Base-by-base conservation (phyloP, 441 rosid genomes). In the Erysimum pusillum region DNA sequence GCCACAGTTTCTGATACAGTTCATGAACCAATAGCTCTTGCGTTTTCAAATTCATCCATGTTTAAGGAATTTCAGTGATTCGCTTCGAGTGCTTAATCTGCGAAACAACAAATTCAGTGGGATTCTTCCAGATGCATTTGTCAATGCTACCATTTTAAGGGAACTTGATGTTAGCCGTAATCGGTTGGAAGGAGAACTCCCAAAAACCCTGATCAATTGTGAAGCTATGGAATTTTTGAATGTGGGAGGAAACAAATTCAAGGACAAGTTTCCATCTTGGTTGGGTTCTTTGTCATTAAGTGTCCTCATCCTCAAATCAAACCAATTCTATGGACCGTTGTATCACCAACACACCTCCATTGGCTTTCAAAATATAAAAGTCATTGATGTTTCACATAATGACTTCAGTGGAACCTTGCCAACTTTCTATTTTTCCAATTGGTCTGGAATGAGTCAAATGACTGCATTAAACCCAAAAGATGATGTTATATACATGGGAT, bases 241-340 rank as follows among this genome's bases (percentile, higher is more conserved):
- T 8, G 8, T 60, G 57, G 65, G 6, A 59, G 8, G 13, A 5
- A 38, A 78, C 58, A 15, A 17, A 39, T 34, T 73, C 56, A 73
- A 28, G 17, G 77, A 63, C 15, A 12, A 18, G 14, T 73, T 51
- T 17, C 77, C 71, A 25, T 63, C 35, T 13, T 63, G 71, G 77
- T 73, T 73, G 53, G 34, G 5, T 22, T 51, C 44, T 20, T 28
- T 67, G 12, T 36, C 17, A 7, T 2, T 67, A 59, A 13, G 25
- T 3, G 15, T 73, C 11, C 54, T 73, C 13, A 62, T 11, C 14
- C 49, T 63, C 57, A 3, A 54, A n/a, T 63, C 77, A 18, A 73
- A 63, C 32, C n/a, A 18, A 44, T 53, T 73, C 7, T 31, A 66
- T 28, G 58, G 70, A 7, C 18, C 10, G 4, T 5, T 66, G 2